Evolutionary conservation across 768 basidiomycete genomes (phyloP), one percentile per base, ranked within the genome.

Genomic region (Leccinum broughii): DNA sequence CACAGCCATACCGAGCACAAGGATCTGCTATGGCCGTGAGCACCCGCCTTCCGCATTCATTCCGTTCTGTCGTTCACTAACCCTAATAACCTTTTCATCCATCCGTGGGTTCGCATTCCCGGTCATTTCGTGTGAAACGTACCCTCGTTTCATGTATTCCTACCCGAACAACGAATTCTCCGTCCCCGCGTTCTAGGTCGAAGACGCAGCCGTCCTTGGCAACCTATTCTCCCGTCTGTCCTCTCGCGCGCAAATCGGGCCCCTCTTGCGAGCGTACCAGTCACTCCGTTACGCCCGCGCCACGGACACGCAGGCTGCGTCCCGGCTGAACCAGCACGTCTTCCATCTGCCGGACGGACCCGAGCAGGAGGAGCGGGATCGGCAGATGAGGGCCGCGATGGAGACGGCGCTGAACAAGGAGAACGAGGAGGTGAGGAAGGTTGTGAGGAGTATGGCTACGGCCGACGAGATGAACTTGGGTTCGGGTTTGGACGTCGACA

Each of bases 331-430:
- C 66, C 81, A 83, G 61, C 61, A 75, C 41, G 79, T 80, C 49
- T 86, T 86, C 70, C 85, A 87, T 65, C 69, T 85, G 0, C 73
- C 75, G 0, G 86, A 87, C 57, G 85, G 85, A 0, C 77, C 79
- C 1, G 79, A 77, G 35, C 86, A 87, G 60, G 70, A 75, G 48
- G 72, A 71, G 50, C 77, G 86, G 11, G 87, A 88, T 59, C 68
- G 63, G 4, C 72, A 76, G 17, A 86, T 87, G 84, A 75, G 74
- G 11, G 59, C 55, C 1, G 83, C 81, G 26, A 85, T 81, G 80
- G 76, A 72, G 35, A 66, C 64, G 0, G 79, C 78, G 56, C 61
- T 78, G 58, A 57, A 64, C 59, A 65, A 68, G 59, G 68, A 51
- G 22, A 56, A 53, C 6, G 66, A 67, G 6, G 63, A 59, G 0